Conservation (phyloP, 345 rosid species). For the Salix dunnii region DNA sequence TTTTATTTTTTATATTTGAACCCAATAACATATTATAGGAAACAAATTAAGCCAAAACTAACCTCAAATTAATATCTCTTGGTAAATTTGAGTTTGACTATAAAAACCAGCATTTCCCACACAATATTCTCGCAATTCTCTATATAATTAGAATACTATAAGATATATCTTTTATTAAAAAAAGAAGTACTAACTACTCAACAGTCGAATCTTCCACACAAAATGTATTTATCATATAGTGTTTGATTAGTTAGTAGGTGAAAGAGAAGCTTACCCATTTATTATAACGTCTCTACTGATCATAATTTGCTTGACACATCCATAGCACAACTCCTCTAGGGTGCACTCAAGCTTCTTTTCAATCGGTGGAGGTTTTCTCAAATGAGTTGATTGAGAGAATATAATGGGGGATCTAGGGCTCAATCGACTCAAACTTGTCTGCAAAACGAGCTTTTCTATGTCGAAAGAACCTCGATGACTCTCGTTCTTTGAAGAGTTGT, state of each 20-base stretch:
- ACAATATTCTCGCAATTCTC: too few relatives aligned
- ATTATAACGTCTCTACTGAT: conserved; percentile 54
- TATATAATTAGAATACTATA: too few relatives aligned
- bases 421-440: conserved; percentile 44
- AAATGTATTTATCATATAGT: too few relatives aligned
- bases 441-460: conserved; percentile 10
- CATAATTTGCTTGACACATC: conserved; percentile 55
- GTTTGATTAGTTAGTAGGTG: background rate
- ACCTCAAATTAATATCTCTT: too few relatives aligned
- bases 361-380: conserved; percentile 51
- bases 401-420: conserved; percentile 47
- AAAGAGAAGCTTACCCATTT: conserved; percentile 47
- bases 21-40: too few relatives aligned
- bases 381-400: conserved; percentile 60
- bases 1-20: too few relatives aligned
- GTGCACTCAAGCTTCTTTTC: conserved; percentile 75
- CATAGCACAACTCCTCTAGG: conserved; percentile 68
- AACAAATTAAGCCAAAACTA: too few relatives aligned
- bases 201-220: too few relatives aligned
- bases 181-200: too few relatives aligned
- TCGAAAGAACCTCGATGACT: conserved; percentile 6
- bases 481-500: conserved; percentile 20
- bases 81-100: too few relatives aligned
- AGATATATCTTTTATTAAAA: too few relatives aligned
- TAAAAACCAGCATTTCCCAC: too few relatives aligned